phyloP scores from a whole-genome alignment of 116 monocot species.

The Dioscorea cayenensis region DNA sequence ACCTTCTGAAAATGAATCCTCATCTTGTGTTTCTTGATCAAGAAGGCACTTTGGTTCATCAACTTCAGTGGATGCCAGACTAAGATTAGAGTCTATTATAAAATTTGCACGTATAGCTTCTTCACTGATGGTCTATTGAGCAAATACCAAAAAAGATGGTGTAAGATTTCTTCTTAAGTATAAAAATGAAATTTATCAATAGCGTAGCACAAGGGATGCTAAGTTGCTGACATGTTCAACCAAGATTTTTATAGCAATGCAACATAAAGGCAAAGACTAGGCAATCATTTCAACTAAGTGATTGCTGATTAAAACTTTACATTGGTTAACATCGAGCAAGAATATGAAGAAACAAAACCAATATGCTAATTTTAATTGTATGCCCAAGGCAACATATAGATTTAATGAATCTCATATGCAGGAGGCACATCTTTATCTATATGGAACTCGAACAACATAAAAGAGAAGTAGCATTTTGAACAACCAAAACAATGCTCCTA shows the following conservation, averaged over 20 bases:
- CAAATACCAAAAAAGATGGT: neutral
- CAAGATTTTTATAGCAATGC: neutral
- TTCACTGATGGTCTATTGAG: slow-evolving; percentile 17
- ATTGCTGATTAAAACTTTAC: neutral
- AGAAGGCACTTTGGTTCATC: neutral
- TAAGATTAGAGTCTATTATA: slow-evolving; percentile 22
- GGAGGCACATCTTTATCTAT: too few species aligned
- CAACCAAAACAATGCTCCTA: too few species aligned
- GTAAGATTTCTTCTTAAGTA: too few species aligned
- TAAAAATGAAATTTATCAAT: neutral
- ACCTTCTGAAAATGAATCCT: slow-evolving; percentile 9
- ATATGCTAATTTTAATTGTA: too few species aligned
- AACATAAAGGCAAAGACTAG: neutral
- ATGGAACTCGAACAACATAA: too few species aligned
- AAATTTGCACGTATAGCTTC: slow-evolving; percentile 33
- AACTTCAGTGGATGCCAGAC: slow-evolving; percentile 8
- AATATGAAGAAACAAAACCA: neutral
- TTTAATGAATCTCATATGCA: too few species aligned
- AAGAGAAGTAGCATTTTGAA: too few species aligned
- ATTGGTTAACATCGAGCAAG: neutral
- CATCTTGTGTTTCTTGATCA: neutral
- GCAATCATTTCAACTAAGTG: neutral
- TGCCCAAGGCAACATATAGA: too few species aligned
- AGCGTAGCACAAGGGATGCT: neutral
- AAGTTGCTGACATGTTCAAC: neutral